Evolutionary conservation across 176 grass and related monocot genomes (phyloP), one percentile per base, ranked within the genome.

Genomic region (Aegilops speltoides): DNA sequence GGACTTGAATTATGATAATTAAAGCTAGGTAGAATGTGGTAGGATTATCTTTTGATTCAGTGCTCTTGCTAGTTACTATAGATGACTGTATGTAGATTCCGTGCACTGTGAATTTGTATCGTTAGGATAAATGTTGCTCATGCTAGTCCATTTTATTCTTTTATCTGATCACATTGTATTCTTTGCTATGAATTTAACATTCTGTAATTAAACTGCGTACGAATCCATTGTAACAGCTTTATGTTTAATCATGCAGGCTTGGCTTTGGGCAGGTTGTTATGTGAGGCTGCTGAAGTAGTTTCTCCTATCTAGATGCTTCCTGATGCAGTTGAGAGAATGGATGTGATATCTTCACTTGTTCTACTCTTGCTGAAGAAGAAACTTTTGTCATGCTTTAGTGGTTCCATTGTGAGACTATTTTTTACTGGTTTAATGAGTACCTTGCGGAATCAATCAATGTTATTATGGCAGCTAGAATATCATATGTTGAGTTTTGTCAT

Each of bases 341-440:
- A 83, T 19, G 29, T 82, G 33, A 17, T 31, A 10, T 31, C 71
- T 9, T 59, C 86, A 77, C 63, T 61, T 59, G 41, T 80, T 76
- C 33, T 76, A 56, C 61, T 68, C 33, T 45, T 77, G 72, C 25
- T 69, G 32, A 88, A 66, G 75, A 69, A 67, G 75, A 80, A 81
- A 80, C 82, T 67, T 81, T 81, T 84, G 80, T 75, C 68, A 76
- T 89, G 70, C 88, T 82, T 61, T 82, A 82, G 62, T 52, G 50
- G 52, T 61, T 56, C 45, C 83, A 7, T 56, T 68, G 43, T 81
- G 60, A 82, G 6, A 81, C 69, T 38, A 45, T 76, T 85, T 89
- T 77, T 68, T 69, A 46, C 77, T 50, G 73, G 36, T 89, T 86
- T 68, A 76, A 32, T 85, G 70, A 70, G 41, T 72, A 32, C 77